These are phyloP conservation scores for Epithele typhae DNA, from an alignment of 768 basidiomycete species.

Conservation along the genomic window DNA sequence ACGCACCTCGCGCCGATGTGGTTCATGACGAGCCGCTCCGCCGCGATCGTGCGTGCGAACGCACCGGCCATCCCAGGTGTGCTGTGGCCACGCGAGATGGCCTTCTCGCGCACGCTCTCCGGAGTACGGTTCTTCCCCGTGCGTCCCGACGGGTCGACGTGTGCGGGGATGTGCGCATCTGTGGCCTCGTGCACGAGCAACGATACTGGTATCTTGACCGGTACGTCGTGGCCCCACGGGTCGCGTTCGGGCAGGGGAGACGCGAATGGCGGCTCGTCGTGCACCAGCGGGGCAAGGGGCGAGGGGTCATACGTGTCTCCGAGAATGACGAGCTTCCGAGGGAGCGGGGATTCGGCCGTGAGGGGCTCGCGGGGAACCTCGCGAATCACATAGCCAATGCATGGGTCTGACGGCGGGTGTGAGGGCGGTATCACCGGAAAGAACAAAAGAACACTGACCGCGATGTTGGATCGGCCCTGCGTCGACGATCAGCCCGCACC, in stretches of 20 bases:
- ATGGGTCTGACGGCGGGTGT: slow-evolving; percentile 51
- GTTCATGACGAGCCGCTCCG: slow-evolving; percentile 65
- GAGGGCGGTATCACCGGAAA: not conserved
- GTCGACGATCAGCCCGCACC: slow-evolving; percentile 46
- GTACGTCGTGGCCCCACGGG: slow-evolving; percentile 31
- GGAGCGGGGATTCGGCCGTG: slow-evolving; percentile 17
- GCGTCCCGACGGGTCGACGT: slow-evolving; percentile 48
- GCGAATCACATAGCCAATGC: slow-evolving; percentile 72
- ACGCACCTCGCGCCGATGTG: slow-evolving; percentile 69
- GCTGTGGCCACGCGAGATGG: slow-evolving; percentile 71
- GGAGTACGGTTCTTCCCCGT: slow-evolving; percentile 35
- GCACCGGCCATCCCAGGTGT: slow-evolving; percentile 73
- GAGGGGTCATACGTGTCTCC: slow-evolving; percentile 75
- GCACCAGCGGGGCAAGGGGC: slow-evolving; percentile 47
- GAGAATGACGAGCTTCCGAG: slow-evolving; percentile 66
- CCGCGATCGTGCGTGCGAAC: slow-evolving; percentile 61
- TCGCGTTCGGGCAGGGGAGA: slow-evolving; percentile 16
- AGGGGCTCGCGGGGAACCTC: slow-evolving; percentile 37
- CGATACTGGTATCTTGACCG: slow-evolving; percentile 27
- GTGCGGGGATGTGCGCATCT: slow-evolving; percentile 60
- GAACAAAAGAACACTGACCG: slow-evolving; percentile 38
- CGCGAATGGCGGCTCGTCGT: slow-evolving; percentile 8
- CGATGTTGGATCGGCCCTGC: slow-evolving; percentile 77
- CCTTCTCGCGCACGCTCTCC: slow-evolving; percentile 36
- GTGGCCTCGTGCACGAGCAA: slow-evolving; percentile 87